Evolutionary conservation across 192 early-diverging fungal species (phyloP).

Genomic region (Coemansia sp.): DNA sequence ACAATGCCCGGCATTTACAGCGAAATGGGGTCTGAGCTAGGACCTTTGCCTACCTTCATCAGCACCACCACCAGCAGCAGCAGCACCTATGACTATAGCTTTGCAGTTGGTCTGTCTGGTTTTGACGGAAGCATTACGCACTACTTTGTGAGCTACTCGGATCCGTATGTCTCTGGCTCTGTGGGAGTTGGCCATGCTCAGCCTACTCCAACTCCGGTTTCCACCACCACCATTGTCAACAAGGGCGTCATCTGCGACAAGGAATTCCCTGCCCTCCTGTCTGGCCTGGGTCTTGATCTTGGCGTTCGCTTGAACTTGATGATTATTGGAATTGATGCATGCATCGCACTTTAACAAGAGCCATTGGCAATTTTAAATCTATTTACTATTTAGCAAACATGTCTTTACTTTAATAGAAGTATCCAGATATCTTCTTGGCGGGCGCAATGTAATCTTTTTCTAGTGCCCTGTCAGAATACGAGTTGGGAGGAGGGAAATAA

Average conservation of each 20-base stretch:
- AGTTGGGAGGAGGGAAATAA: no score
- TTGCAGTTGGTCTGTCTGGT: slow-evolving; percentile 33
- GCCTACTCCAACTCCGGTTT: slow-evolving; percentile 23
- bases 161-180: slow-evolving; percentile 36
- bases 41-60: not conserved
- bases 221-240: not conserved
- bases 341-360: slow-evolving; percentile 36
- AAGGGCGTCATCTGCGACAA: slow-evolving; percentile 18
- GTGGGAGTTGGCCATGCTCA: slow-evolving; percentile 26
- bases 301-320: slow-evolving; percentile 28
- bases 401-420: no score
- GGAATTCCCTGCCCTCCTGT: slow-evolving; percentile 34
- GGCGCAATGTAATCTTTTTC: no score
- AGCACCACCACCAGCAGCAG: not conserved
- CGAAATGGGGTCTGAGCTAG: not conserved
- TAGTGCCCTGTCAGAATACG: no score
- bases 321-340: slow-evolving; percentile 37
- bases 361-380: no score
- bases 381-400: no score
- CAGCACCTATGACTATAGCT: slow-evolving; percentile 32
- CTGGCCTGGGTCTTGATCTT: slow-evolving; percentile 20
- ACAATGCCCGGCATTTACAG: not conserved
- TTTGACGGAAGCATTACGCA: slow-evolving; percentile 36
- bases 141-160: slow-evolving; percentile 46
- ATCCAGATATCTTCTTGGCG: no score